Evolutionary conservation across 257 asterid species (phyloP), one percentile per base, ranked within the genome.

Genomic region (Fraxinus quadrangulata): DNA sequence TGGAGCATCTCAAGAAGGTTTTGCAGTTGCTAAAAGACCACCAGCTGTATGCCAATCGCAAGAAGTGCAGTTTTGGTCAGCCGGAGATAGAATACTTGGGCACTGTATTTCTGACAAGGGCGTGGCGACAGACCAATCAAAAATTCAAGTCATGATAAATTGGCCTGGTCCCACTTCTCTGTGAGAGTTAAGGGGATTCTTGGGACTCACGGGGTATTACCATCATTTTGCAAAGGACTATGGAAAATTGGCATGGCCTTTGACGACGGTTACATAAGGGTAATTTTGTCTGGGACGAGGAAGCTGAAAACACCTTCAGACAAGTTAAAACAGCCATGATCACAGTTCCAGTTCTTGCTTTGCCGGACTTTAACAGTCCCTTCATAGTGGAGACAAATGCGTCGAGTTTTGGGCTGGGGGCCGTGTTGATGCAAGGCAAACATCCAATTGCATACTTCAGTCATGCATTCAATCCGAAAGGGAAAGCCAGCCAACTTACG

Each of bases 381-480:
- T 75, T 75, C n/a, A 3, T 36, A 3, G n/a, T 75, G 0, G 78
- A 75, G 19, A 36, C 71, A 0, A 24, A 75, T 40, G 73, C 79
- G 0, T 34, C 21, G 0, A 7, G 14, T 0, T 1, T 3, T 1
- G 61, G 79, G 0, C 37, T 63, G 6, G 66, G 79, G 5, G 63
- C 39, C 0, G 73, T 65, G 2, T 16, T 75, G 1, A 9, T 10
- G 30, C 73, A 75, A 23, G 24, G 39, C 1, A 1, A 24, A 0
- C 36, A 28, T 0, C 66, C 66, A 0, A 3, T 75, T 0, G 42
- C 79, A 0, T 75, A 2, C 4, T 24, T 66, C 16, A 65, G 79
- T 12, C 21, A 66, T 5, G 73, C 73, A 0, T 6, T 63, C 0
- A 42, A 16, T 12, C 5, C 26, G 0, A 39, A 40, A 26, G 10